Conservation (phyloP, 139 green algal species). For the Zygnema cylindricum region DNA sequence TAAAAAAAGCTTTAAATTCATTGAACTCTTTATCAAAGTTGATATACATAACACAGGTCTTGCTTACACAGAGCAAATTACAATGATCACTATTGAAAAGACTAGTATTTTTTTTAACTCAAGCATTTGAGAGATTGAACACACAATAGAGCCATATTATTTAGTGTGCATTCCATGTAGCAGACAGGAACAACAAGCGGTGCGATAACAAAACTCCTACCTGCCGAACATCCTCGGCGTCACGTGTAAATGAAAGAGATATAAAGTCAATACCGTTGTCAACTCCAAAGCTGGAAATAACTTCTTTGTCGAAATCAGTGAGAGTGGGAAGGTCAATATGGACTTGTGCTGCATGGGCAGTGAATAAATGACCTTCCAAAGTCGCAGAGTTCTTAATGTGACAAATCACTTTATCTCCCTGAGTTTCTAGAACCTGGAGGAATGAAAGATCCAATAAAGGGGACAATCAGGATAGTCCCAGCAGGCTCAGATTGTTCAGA, state of each 20-base stretch:
- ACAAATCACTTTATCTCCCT: slow-evolving; percentile 70
- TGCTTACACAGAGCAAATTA: too few relatives aligned
- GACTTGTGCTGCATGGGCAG: slow-evolving; percentile 36
- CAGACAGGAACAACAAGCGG: too few relatives aligned
- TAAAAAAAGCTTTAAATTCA: too few relatives aligned
- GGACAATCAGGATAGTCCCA: slow-evolving; percentile 11
- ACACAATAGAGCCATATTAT: too few relatives aligned
- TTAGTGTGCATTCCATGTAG: too few relatives aligned
- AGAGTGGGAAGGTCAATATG: slow-evolving; percentile 87
- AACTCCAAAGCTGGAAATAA: slow-evolving; percentile 90
- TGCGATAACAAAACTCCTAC: too few relatives aligned
- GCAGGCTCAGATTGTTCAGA: slow-evolving; percentile 11
- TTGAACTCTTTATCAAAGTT: too few relatives aligned
- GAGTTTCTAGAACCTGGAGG: slow-evolving; percentile 45
- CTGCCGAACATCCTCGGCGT: slow-evolving; percentile 86
- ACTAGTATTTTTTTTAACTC: too few relatives aligned
- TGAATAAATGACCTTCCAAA: slow-evolving; percentile 92
- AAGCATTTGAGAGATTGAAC: too few relatives aligned
- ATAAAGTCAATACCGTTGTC: slow-evolving; percentile 98
- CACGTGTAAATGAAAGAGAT: slow-evolving; percentile 96
- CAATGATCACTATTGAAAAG: too few relatives aligned
- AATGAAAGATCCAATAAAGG: too few relatives aligned
- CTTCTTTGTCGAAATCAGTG: slow-evolving; percentile 91
- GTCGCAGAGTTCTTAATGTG: slow-evolving; percentile 95
- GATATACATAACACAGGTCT: too few relatives aligned